Evolutionary conservation across 2,329 filamentous ascomycete species (phyloP).

Genomic region (Pseudohalonectria lignicola): DNA sequence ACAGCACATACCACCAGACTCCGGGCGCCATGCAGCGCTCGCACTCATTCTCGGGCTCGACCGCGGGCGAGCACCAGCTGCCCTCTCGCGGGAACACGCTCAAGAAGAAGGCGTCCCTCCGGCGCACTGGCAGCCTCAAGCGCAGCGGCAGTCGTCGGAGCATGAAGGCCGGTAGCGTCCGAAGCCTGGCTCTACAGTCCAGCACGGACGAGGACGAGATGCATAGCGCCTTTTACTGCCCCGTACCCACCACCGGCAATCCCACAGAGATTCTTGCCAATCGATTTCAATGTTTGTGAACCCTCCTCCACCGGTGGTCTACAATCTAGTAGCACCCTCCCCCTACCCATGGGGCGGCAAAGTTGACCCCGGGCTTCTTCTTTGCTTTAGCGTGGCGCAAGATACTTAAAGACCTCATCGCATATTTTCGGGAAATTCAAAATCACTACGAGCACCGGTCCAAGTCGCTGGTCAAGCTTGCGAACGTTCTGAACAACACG

Average conservation of each 20-base stretch:
- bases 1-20: constrained; percentile 25
- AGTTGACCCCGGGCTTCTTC: too few relatives aligned
- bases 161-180: constrained; percentile 76
- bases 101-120: constrained; percentile 78
- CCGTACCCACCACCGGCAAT: constrained; percentile 75
- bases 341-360: too few relatives aligned
- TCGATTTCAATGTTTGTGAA: constrained; percentile 69
- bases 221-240: constrained; percentile 81
- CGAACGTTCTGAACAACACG: constrained; percentile 75
- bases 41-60: constrained; percentile 45
- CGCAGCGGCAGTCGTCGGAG: constrained; percentile 73
- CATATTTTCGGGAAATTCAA: constrained; percentile 89
- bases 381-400: constrained; percentile 83
- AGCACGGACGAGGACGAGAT: constrained; percentile 55
- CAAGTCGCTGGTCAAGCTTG: constrained; percentile 73
- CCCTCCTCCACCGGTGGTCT: too few relatives aligned
- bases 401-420: constrained; percentile 84
- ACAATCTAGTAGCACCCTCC: too few relatives aligned
- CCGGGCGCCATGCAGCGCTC: constrained; percentile 42
- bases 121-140: constrained; percentile 61
- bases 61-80: constrained; percentile 27
- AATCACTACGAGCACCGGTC: constrained; percentile 76
- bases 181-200: constrained; percentile 59
- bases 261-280: constrained; percentile 82
- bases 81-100: constrained; percentile 56